Evolutionary conservation across 1,284 basidiomycete species (phyloP).

Genomic region (Earliella scabrosa): DNA sequence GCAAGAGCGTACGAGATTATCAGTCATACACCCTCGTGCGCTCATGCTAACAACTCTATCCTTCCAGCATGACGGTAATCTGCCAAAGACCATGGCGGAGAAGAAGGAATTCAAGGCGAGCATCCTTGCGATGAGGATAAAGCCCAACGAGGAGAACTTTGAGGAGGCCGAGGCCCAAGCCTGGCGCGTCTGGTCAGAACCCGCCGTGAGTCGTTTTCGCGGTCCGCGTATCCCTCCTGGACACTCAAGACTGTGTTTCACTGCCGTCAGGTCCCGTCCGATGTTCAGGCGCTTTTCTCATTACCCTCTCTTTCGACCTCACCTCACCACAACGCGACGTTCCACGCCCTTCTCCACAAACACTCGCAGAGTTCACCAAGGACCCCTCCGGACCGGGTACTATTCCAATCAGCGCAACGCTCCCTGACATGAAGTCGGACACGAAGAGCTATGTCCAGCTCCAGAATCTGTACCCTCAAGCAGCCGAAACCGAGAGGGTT

Average conservation of each 20-base stretch:
- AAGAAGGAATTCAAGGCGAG: constrained; percentile 81
- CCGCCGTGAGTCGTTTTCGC: constrained; percentile 46
- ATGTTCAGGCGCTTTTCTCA: constrained; percentile 67
- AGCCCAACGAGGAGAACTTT: constrained; percentile 94
- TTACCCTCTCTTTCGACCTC: constrained; percentile 39
- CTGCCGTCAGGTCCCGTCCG: constrained; percentile 58
- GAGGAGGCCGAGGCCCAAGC: constrained; percentile 89
- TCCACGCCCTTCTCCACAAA: constrained; percentile 88
- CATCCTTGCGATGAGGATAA: constrained; percentile 63
- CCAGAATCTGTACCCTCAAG: constrained; percentile 77
- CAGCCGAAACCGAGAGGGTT: constrained; percentile 72
- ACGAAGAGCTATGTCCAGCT: constrained; percentile 83
- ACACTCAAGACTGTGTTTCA: neutral
- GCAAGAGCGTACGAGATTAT: constrained; percentile 54
- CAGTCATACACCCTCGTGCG: neutral
- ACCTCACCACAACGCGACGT: constrained; percentile 48
- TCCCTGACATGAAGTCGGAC: constrained; percentile 97
- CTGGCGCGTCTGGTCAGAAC: constrained; percentile 73
- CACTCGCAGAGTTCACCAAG: constrained; percentile 65
- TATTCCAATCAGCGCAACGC: constrained; percentile 62
- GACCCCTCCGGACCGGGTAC: constrained; percentile 36
- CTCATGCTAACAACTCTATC: neutral
- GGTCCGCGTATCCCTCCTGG: neutral
- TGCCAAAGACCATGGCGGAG: constrained; percentile 70
- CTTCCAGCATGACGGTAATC: constrained; percentile 62